Base-by-base conservation (phyloP, 495 filamentous ascomycete genomes). In the Durotheca rogersii region DNA sequence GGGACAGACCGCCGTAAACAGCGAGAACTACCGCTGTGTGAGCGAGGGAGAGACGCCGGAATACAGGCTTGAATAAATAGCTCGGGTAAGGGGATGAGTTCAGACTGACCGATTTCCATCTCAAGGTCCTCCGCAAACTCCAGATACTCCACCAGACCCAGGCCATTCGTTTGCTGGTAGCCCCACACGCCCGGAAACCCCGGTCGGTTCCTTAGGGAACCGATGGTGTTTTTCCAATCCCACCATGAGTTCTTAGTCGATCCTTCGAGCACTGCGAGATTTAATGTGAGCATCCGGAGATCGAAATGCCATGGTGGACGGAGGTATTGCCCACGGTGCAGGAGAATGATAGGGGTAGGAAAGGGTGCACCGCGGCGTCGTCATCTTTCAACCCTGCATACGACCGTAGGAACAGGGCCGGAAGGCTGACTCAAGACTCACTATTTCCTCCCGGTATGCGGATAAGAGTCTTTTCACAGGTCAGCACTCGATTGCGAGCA, bases 181-280 rank as follows among this genome's bases (percentile, higher is more conserved):
- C 65, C 65, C 85, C 85, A 88, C 31, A 77, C 68, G 19, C 78
- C 82, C 11, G 77, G 65, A 47, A 80, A 72, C 23, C 84, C 84
- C 0, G 83, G 81, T 6, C 85, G 73, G 35, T 85, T 66, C 20
- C 77, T 80, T 2, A 87, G 68, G 0, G 80, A 77, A 0, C 85
- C 85, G 37, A 88, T 77, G 1, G 82, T 85, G 44, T 79, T 70
- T 56, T 85, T 83, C 85, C 85, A 88, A 33, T 81, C 76, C 82
- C 84, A 88, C 52, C 74, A 72, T 33, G 68, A 71, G 12, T 61
- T 64, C 27, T 76, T 68, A 16, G 62, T 76, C 29, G 76, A 58
- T 17, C 82, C 82, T 52, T 85, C 81, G 49, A 86, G 64, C 60
- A 84, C 55, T 58, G 19, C 0, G 27, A 23, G 3, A 5, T 11